Conservation (phyloP, 2,329 filamentous ascomycete genomes). For the Allantophomopsis lycopodina region DNA sequence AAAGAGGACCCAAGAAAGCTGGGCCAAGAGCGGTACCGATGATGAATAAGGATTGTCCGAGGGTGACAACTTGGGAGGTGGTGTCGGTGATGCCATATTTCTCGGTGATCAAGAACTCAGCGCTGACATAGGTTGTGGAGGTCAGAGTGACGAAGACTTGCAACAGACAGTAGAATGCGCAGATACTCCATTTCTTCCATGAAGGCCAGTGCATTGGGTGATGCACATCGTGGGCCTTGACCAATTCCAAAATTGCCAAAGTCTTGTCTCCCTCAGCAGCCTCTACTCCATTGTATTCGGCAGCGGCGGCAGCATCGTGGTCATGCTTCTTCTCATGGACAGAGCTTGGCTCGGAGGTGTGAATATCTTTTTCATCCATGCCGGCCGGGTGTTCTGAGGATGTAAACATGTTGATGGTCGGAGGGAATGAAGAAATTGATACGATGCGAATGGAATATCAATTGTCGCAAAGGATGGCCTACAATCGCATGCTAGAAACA, state of each 20-base stretch:
- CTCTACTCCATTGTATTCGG: constrained; percentile 20
- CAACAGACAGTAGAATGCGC: constrained; percentile 11
- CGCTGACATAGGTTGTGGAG: constrained; percentile 24
- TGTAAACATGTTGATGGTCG: no score
- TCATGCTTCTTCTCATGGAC: constrained; percentile 3
- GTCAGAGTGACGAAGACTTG: constrained; percentile 24
- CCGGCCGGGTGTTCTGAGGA: no score
- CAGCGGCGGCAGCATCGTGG: constrained; percentile 27
- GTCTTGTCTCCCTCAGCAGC: constrained; percentile 1
- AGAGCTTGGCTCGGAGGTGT: no score
- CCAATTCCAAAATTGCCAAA: constrained; percentile 13
- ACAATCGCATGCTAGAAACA: no score
- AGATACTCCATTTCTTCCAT: constrained; percentile 12
- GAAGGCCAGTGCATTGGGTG: constrained; percentile 16
- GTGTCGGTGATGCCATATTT: constrained; percentile 17
- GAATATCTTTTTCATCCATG: no score
- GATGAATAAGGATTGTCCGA: constrained; percentile 28
- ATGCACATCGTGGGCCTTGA: constrained; percentile 12
- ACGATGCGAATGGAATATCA: background rate
- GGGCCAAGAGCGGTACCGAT: constrained; percentile 26
- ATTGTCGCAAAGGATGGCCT: background rate
- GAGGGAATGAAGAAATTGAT: background rate
- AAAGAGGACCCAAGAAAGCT: constrained; percentile 16
- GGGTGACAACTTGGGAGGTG: constrained; percentile 21
- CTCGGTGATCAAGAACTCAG: constrained; percentile 22